A percentile compares a stretch with the other conserved stretches of the same genome.
These are phyloP conservation scores for Kurtzmaniella fragi DNA, from an alignment of 805 yeast genomes.

Conservation along the genomic window DNA sequence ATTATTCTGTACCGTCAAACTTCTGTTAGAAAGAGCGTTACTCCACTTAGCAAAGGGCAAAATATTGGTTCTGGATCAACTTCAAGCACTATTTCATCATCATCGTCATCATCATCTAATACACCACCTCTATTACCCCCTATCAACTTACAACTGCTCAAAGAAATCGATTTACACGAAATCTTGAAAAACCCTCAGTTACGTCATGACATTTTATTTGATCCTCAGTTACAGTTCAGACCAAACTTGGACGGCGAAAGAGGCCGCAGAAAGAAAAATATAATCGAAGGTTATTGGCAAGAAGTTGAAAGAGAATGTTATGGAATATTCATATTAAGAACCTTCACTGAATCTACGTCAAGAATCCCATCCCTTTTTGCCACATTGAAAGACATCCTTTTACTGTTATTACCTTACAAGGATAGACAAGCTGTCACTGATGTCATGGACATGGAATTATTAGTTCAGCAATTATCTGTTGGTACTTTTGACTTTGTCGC, in stretches of 20 bases:
- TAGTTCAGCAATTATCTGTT: slow-evolving; percentile 68
- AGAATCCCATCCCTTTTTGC: slow-evolving; percentile 66
- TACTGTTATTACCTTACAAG: slow-evolving; percentile 71
- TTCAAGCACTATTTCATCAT: background rate
- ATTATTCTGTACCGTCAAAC: slow-evolving; percentile 31
- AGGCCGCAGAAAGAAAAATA: slow-evolving; percentile 68
- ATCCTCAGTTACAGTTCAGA: slow-evolving; percentile 86
- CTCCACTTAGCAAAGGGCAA: background rate
- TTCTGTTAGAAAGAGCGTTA: background rate
- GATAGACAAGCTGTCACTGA: slow-evolving; percentile 65
- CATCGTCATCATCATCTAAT: slow-evolving; percentile 6
- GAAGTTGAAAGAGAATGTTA: slow-evolving; percentile 67
- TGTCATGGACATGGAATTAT: slow-evolving; percentile 69
- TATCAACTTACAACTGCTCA: slow-evolving; percentile 70
- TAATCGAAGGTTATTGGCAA: slow-evolving; percentile 80
- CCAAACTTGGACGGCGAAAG: slow-evolving; percentile 90
- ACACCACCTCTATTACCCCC: slow-evolving; percentile 61
- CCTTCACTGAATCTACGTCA: slow-evolving; percentile 23
- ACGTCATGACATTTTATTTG: slow-evolving; percentile 89
- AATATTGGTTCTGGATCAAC: background rate
- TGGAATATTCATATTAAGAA: slow-evolving; percentile 25
- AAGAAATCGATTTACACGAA: slow-evolving; percentile 83
- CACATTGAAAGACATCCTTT: slow-evolving; percentile 72
- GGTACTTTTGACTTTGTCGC: slow-evolving; percentile 70
- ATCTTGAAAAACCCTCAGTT: slow-evolving; percentile 88